phyloP scores from a whole-genome alignment of 805 yeast genomes.

The Sugiyamaella valdiviana region DNA sequence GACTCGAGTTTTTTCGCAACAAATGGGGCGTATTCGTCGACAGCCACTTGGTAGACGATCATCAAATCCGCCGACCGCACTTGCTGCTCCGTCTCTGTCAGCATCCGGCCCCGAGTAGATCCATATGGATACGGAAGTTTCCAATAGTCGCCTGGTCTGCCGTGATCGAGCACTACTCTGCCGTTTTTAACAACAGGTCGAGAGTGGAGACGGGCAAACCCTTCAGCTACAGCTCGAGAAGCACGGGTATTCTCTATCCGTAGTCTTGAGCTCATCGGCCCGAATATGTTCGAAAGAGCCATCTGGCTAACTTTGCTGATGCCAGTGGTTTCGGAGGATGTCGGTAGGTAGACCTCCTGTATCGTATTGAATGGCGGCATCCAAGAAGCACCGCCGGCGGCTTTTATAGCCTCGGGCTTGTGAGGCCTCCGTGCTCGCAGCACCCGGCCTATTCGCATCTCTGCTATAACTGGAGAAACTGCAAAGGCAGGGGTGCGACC shows the following conservation, averaged over 20 bases:
- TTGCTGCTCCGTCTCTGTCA: neutral
- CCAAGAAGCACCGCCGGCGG: neutral
- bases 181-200: neutral
- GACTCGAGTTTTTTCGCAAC: neutral
- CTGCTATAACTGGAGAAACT: too few species aligned
- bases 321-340: neutral
- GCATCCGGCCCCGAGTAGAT: neutral
- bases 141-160: neutral
- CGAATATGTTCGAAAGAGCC: neutral
- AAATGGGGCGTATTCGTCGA: neutral
- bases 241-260: neutral
- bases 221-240: neutral
- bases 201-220: neutral
- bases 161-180: neutral
- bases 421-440: neutral
- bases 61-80: neutral
- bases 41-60: neutral
- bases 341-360: neutral
- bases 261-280: neutral
- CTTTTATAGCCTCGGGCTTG: neutral
- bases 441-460: neutral
- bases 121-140: neutral
- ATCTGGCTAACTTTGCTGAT: neutral
- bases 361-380: neutral
- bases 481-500: too few species aligned